Base-by-base conservation (phyloP, 257 asterid genomes). In the Gardenia jasminoides region DNA sequence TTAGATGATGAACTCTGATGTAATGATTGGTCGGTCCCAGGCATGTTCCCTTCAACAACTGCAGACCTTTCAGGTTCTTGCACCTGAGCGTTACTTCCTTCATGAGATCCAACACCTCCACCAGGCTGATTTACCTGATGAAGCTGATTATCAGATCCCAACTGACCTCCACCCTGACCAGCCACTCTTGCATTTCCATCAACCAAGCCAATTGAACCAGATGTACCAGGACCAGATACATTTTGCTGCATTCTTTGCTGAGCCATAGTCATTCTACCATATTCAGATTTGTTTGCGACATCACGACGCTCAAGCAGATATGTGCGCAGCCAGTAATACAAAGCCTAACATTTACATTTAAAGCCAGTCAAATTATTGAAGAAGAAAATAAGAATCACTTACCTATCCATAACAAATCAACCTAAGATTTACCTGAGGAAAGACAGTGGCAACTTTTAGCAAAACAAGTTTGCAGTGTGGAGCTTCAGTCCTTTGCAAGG, bases 301-400 rank as follows among this genome's bases (percentile, higher is more conserved):
- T 96, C 99, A 66, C 99, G 97, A 59, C 99, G 97, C 79, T 96
- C 99, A 22, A 96, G 99, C 79, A 96, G 87, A 84, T 96, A 96
- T 4, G 99, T 96, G 71, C 99, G 97, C 65, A 96, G 92, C 99
- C 99, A 96, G 89, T 96, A 96, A 86, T 96, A 96, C 83, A 96
- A 79, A 56, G 99, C 99, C 99, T 96, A 83, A 74, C 82, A 78
- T 78, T 81, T 36, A 74, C 82, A 78, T 78, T 81, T 36, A 73
- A 13, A 65, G 41, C 20, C 71, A 52, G 26, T 67, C 19, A 76
- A 31, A 50, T 76, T 77, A 61, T 54, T 52, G 82, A 80, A 31
- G 72, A 54, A 59, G 17, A 17, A 24, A 44, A 41, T 58, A 75
- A 59, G 67, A 24, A 74, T 31, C 16, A 58, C 69, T 33, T 75